Conservation (phyloP, 345 rosid species). For the Cardiospermum halicacabum region DNA sequence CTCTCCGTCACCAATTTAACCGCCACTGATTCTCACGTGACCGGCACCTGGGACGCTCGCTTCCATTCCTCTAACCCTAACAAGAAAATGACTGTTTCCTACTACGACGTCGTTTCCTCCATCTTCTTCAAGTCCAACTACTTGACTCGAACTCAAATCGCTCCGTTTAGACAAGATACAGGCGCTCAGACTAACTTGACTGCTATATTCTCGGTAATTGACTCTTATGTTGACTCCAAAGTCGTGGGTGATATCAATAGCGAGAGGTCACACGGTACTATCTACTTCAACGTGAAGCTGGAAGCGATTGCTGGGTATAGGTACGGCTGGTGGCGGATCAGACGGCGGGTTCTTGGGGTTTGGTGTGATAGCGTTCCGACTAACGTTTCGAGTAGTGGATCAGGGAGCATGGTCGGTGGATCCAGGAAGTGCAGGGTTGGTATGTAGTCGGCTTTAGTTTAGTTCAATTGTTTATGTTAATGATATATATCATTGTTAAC, state of each 20-base stretch:
- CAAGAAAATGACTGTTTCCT: slow-evolving; percentile 54
- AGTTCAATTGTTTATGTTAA: not conserved
- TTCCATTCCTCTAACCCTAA: slow-evolving; percentile 61
- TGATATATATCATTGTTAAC: not conserved
- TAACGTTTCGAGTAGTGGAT: slow-evolving; percentile 31
- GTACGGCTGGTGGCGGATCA: slow-evolving; percentile 44
- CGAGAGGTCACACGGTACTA: slow-evolving; percentile 34
- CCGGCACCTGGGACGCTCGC: slow-evolving; percentile 52
- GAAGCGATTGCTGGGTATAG: slow-evolving; percentile 36
- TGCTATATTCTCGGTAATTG: slow-evolving; percentile 32
- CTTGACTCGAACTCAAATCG: slow-evolving; percentile 41
- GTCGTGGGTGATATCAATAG: slow-evolving; percentile 27
- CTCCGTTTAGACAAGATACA: slow-evolving; percentile 58
- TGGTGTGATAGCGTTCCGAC: slow-evolving; percentile 39
- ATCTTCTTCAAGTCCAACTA: slow-evolving; percentile 22
- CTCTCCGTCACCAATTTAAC: slow-evolving; percentile 54
- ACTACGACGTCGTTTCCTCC: slow-evolving; percentile 19
- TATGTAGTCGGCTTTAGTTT: slow-evolving; percentile 18
- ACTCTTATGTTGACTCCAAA: slow-evolving; percentile 32
- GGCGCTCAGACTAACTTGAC: slow-evolving; percentile 32
- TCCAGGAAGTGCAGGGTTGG: slow-evolving; percentile 32
- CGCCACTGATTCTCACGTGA: slow-evolving; percentile 32
- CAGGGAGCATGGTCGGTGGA: slow-evolving; percentile 58
- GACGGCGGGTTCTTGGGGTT: slow-evolving; percentile 41
- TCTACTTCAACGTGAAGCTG: slow-evolving; percentile 45